Evolutionary conservation across 768 basidiomycete genomes (phyloP), one percentile per base, ranked within the genome.

Genomic region (Tylopilus sp.): DNA sequence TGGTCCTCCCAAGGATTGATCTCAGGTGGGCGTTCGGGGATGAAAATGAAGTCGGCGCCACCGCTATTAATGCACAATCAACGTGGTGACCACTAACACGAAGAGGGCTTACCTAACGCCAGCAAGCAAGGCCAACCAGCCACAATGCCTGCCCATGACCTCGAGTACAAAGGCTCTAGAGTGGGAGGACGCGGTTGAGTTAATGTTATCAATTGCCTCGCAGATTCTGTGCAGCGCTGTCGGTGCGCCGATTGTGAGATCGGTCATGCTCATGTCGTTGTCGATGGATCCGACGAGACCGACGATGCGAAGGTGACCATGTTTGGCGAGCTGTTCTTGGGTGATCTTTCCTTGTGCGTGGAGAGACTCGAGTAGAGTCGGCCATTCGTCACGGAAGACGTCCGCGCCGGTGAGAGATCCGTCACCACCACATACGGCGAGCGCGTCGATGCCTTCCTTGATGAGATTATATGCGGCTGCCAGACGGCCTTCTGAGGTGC

Each of bases 221-320:
- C 97, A 98, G 49, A 98, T 98, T 38, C 97, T 83, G 58, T 95
- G 94, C 33, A 99, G 74, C 18, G 95, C 95, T 2, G 95, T 99
- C 1, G 91, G 85, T 1, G 94, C 95, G 43, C 95, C 97, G 64
- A 98, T 98, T 7, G 97, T 99, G 64, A 97, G 70, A 70, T 98
- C 94, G 18, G 97, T 98, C 81, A 95, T 79, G 15, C 90, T 88
- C 95, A 99, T 98, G 67, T 98, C 97, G 64, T 99, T 99, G 72
- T 99, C 97, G 65, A 99, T 98, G 4, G 93, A 95, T 31, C 97
- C 97, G 53, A 98, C 97, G 38, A 99, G 83, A n/a, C 97, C 97
- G 55, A 95, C 95, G 59, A 99, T 97, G 69, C 82, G 89, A 57
- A 99, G 85, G 62, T 98, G 90, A 21, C 82, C 76, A 61, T 94